A percentile compares a stretch with the other conserved stretches of the same genome.
phyloP scores from a whole-genome alignment of 352 stramenopile genomes.

The Pythium apleroticum region DNA sequence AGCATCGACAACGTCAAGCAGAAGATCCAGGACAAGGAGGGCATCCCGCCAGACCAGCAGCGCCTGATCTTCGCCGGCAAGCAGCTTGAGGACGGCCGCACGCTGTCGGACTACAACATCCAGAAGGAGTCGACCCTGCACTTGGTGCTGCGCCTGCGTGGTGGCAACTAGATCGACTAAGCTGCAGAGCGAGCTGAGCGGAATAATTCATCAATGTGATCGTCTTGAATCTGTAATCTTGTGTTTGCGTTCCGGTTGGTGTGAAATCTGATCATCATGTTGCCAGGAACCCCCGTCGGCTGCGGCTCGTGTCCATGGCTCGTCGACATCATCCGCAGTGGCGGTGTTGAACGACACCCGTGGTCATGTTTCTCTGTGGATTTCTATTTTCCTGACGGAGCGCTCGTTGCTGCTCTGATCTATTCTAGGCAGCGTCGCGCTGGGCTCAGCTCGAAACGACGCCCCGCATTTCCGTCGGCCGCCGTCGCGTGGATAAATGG shows the following conservation, averaged over 20 bases:
- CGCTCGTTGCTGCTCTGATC: no score
- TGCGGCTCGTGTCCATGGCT: no score
- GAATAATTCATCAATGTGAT: conserved; percentile 11
- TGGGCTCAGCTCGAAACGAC: not conserved
- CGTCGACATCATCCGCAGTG: no score
- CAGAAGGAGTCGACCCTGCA: conserved; percentile 93
- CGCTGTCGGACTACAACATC: conserved; percentile 36
- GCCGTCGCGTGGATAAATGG: no score
- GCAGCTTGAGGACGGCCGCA: conserved; percentile 31
- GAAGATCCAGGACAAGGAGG: conserved; percentile 87
- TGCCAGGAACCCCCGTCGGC: no score
- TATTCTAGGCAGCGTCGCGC: not conserved
- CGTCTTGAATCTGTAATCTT: conserved; percentile 7
- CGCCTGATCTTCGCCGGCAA: conserved; percentile 42
- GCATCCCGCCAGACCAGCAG: conserved; percentile 93
- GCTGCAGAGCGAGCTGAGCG: not conserved
- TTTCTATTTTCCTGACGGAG: no score
- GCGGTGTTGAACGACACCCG: no score
- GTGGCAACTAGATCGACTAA: conserved; percentile 33
- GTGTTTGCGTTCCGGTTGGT: no score
- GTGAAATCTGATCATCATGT: no score
- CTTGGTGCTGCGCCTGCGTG: conserved; percentile 94
- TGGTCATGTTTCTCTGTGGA: no score
- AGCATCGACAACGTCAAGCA: conserved; percentile 67
- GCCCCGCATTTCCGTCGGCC: not conserved